phyloP scores from a whole-genome alignment of 768 basidiomycete genomes.

The Grammothele lineata region DNA sequence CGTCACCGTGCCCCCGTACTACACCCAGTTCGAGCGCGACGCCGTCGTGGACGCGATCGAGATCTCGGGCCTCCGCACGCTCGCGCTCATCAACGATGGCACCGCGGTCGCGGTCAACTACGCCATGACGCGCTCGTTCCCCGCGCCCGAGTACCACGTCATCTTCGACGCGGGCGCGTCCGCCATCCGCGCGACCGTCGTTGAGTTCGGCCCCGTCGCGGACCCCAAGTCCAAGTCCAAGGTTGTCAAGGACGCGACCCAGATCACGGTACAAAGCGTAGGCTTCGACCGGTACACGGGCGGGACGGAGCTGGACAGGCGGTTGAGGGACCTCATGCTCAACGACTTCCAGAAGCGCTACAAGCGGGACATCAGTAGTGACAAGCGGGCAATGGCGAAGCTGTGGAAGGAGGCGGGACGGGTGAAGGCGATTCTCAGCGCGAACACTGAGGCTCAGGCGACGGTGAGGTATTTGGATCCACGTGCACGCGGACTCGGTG shows the following conservation, averaged over 20 bases:
- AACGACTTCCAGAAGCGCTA: conserved; percentile 71
- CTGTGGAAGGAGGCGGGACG: conserved; percentile 91
- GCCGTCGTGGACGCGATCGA: conserved; percentile 91
- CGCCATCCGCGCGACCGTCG: conserved; percentile 73
- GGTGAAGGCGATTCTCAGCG: conserved; percentile 89
- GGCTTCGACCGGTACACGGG: conserved; percentile 76
- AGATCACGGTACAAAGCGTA: conserved; percentile 73
- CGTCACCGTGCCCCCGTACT: conserved; percentile 88
- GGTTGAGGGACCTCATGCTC: conserved; percentile 52
- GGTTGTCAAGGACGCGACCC: conserved; percentile 45
- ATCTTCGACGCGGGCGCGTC: conserved; percentile 94
- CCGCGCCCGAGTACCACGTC: conserved; percentile 67
- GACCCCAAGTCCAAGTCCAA: conserved; percentile 40
- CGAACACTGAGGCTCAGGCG: conserved; percentile 76
- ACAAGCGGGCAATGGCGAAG: conserved; percentile 86
- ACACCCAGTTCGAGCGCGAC: conserved; percentile 86
- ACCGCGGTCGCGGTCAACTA: conserved; percentile 96
- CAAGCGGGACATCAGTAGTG: conserved; percentile 61
- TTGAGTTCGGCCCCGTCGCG: conserved; percentile 51
- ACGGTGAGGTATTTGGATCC: conserved; percentile 51
- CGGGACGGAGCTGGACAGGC: conserved; percentile 82
- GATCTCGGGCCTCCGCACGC: conserved; percentile 77
- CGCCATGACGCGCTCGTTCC: conserved; percentile 92
- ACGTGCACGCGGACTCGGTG: too few species aligned
- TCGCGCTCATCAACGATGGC: conserved; percentile 89